phyloP scores from a whole-genome alignment of 805 yeast genomes.

The Ogataea wickerhamii region DNA sequence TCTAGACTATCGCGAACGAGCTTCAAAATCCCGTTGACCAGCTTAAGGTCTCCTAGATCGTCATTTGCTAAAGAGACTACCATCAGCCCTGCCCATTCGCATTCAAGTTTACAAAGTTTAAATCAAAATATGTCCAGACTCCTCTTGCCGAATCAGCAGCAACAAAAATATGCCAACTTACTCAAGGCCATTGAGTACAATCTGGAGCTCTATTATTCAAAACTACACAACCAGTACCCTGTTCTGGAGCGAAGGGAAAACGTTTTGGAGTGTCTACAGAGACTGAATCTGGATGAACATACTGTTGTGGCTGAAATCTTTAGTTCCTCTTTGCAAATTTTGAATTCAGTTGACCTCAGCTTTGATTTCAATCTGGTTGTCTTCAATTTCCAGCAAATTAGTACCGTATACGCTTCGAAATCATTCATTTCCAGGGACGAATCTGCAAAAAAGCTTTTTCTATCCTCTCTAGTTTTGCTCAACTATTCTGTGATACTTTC shows the following conservation, averaged over 20 bases:
- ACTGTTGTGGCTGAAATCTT: slow-evolving; percentile 38
- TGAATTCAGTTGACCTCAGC: slow-evolving; percentile 29
- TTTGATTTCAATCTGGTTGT: slow-evolving; percentile 34
- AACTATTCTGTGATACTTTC: slow-evolving; percentile 57
- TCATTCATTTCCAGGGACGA: slow-evolving; percentile 28
- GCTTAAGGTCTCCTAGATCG: slow-evolving; percentile 17
- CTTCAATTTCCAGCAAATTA: slow-evolving; percentile 33
- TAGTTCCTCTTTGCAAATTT: slow-evolving; percentile 36
- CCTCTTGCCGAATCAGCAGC: slow-evolving; percentile 16
- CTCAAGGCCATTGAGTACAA: slow-evolving; percentile 31
- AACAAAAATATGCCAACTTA: slow-evolving; percentile 20
- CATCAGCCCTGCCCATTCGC: slow-evolving; percentile 25
- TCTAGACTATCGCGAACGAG: slow-evolving; percentile 22
- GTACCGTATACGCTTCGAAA: slow-evolving; percentile 36
- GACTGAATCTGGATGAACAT: slow-evolving; percentile 30
- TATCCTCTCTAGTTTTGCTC: slow-evolving; percentile 39
- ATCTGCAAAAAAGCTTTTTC: slow-evolving; percentile 31
- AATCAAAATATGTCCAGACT: slow-evolving; percentile 21
- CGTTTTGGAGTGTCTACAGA: slow-evolving; percentile 25
- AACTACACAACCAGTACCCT: slow-evolving; percentile 44
- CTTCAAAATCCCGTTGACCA: slow-evolving; percentile 24
- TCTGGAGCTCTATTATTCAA: slow-evolving; percentile 39
- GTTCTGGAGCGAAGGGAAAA: slow-evolving; percentile 37
- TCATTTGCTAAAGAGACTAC: slow-evolving; percentile 22
- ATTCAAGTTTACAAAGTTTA: slow-evolving; percentile 22